phyloP scores from a whole-genome alignment of 441 rosid genomes.

The Lagerstroemia fauriei region DNA sequence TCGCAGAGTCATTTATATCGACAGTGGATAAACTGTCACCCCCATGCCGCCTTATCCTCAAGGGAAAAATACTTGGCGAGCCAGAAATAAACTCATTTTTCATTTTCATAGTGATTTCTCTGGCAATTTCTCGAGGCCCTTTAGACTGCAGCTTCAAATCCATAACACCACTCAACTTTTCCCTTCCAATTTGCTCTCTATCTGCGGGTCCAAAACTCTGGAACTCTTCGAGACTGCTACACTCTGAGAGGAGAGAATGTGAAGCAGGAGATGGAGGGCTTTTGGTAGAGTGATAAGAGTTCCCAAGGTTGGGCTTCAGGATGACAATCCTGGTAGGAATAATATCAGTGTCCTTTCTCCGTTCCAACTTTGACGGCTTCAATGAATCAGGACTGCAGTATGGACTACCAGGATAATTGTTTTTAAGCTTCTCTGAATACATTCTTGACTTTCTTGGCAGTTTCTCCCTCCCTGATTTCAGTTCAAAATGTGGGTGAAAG shows the following conservation, averaged over 20 bases:
- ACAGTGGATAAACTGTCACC: slow-evolving; percentile 73
- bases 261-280: slow-evolving; percentile 55
- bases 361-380: slow-evolving; percentile 44
- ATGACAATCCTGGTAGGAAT: slow-evolving; percentile 82
- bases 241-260: slow-evolving; percentile 50
- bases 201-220: slow-evolving; percentile 43
- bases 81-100: slow-evolving; percentile 43
- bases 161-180: slow-evolving; percentile 45
- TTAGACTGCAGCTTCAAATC: slow-evolving; percentile 54
- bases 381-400: slow-evolving; percentile 34
- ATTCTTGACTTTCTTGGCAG: slow-evolving; percentile 35
- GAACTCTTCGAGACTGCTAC: slow-evolving; percentile 37
- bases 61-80: slow-evolving; percentile 45
- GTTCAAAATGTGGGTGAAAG: slow-evolving; percentile 32
- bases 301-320: slow-evolving; percentile 77
- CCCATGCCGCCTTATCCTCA: slow-evolving; percentile 66
- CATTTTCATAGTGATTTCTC: slow-evolving; percentile 64
- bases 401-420: slow-evolving; percentile 27
- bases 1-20: slow-evolving; percentile 70
- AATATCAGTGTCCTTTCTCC: slow-evolving; percentile 40
- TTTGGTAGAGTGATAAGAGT: slow-evolving; percentile 45
- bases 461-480: slow-evolving; percentile 43
- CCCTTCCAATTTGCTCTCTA: slow-evolving; percentile 40
- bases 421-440: slow-evolving; percentile 39
- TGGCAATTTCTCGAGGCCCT: slow-evolving; percentile 70